Conservation (phyloP, 495 filamentous ascomycete genomes). For the Aspergillus incahuasiensis region DNA sequence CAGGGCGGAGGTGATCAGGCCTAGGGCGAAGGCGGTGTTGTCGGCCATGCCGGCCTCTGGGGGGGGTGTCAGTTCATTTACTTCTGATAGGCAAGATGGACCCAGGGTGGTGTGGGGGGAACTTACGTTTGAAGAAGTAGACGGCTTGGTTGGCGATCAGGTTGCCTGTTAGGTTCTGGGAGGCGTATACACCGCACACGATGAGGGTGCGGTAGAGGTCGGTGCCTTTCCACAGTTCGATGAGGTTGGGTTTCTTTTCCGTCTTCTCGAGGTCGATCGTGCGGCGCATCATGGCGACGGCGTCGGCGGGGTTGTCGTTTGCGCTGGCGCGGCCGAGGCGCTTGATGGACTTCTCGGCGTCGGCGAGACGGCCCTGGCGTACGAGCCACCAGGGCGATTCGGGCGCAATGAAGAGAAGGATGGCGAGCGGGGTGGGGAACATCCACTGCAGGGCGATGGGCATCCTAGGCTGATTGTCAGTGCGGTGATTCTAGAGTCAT, state of each 20-base stretch:
- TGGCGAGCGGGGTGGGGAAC: constrained; percentile 65
- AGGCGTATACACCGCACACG: constrained; percentile 51
- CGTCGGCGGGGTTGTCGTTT: constrained; percentile 56
- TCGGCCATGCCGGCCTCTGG: constrained; percentile 58
- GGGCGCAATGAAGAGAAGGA: constrained; percentile 60
- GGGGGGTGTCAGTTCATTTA: constrained; percentile 17
- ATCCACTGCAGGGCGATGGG: constrained; percentile 72
- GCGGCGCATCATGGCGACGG: constrained; percentile 70
- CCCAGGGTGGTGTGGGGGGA: no score
- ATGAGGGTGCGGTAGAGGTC: constrained; percentile 65
- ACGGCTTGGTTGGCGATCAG: constrained; percentile 75
- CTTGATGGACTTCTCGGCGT: constrained; percentile 57
- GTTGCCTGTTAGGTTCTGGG: constrained; percentile 46
- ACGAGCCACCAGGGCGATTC: constrained; percentile 60
- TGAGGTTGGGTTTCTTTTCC: constrained; percentile 53
- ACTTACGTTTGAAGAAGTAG: constrained; percentile 60
- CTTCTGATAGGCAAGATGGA: no score
- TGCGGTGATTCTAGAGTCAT: constrained; percentile 25
- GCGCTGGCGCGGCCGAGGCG: constrained; percentile 52
- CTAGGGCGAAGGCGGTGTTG: constrained; percentile 29
- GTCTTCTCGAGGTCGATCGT: constrained; percentile 58
- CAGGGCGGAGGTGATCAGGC: constrained; percentile 36
- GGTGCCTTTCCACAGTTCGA: constrained; percentile 64
- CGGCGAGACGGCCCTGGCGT: constrained; percentile 52
- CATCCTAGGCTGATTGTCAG: constrained; percentile 53